phyloP scores from a whole-genome alignment of 2,329 filamentous ascomycete species.

The Tolypocladium ophioglossoides region DNA sequence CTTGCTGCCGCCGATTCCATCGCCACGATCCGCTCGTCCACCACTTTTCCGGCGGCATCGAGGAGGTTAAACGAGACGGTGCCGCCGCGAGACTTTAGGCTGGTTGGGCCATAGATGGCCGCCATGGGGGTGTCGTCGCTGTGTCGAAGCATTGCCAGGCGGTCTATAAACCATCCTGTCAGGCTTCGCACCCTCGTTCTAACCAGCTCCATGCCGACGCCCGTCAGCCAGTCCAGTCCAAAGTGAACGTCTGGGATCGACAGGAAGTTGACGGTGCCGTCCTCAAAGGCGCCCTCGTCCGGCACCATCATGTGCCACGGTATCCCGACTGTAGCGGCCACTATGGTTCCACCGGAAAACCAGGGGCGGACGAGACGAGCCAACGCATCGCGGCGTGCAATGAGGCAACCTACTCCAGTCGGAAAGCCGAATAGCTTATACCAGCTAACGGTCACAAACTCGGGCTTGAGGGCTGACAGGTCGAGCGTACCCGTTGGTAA shows the following conservation, averaged over 20 bases:
- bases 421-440: slow-evolving; percentile 33
- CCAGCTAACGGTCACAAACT: slow-evolving; percentile 28
- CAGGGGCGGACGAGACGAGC: slow-evolving; percentile 22
- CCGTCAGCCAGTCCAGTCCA: slow-evolving; percentile 24
- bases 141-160: slow-evolving; percentile 19
- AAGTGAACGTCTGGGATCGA: slow-evolving; percentile 25
- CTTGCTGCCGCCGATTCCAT: slow-evolving; percentile 18
- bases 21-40: slow-evolving; percentile 26
- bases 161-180: slow-evolving; percentile 24
- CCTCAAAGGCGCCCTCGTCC: slow-evolving; percentile 24
- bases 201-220: slow-evolving; percentile 16
- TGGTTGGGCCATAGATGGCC: slow-evolving; percentile 23
- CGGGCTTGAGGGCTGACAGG: slow-evolving; percentile 21
- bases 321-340: slow-evolving; percentile 18
- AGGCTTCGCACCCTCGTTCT: slow-evolving; percentile 22
- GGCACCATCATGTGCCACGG: slow-evolving; percentile 19
- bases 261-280: slow-evolving; percentile 29
- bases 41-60: slow-evolving; percentile 17
- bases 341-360: slow-evolving; percentile 29
- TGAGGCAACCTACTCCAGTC: slow-evolving; percentile 28
- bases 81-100: slow-evolving; percentile 18
- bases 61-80: slow-evolving; percentile 29
- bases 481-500: slow-evolving; percentile 25
- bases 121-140: slow-evolving; percentile 21
- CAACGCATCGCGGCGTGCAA: slow-evolving; percentile 22